These are phyloP conservation scores for Gaertneriomyces semiglobifer DNA, from an alignment of 192 early-diverging fungal species.

Conservation along the genomic window DNA sequence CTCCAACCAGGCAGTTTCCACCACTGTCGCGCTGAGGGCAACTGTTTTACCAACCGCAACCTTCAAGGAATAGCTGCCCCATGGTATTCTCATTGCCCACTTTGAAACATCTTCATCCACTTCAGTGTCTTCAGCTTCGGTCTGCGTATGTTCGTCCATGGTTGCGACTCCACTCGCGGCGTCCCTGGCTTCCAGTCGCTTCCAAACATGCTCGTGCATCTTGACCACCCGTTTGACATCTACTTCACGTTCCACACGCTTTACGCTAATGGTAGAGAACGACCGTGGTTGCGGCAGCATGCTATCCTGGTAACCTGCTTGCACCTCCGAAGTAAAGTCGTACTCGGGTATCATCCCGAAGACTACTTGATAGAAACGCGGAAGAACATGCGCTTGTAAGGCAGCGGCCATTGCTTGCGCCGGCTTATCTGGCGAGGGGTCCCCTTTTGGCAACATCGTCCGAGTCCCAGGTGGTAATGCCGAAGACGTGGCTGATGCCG, in stretches of 20 bases:
- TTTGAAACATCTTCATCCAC: not conserved
- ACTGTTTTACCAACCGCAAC: not conserved
- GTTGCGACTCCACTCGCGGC: not conserved
- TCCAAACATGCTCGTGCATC: not conserved
- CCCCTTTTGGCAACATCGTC: not conserved
- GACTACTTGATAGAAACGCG: not conserved
- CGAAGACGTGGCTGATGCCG: not conserved
- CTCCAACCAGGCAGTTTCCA: too few species aligned
- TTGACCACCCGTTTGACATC: not conserved
- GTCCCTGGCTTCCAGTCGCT: not conserved
- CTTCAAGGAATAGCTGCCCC: not conserved
- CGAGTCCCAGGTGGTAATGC: not conserved
- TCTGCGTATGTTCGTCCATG: not conserved
- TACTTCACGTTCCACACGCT: not conserved
- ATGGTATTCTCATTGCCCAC: conserved; percentile 3
- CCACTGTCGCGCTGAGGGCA: not conserved
- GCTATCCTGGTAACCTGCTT: not conserved
- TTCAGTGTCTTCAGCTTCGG: not conserved
- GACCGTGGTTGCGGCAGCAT: not conserved
- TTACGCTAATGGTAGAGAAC: not conserved
- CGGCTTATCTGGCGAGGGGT: not conserved
- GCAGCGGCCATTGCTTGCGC: not conserved
- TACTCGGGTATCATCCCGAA: not conserved
- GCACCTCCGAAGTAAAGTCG: too few species aligned
- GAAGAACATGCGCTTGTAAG: not conserved